Base-by-base conservation (phyloP, 2,329 filamentous ascomycete genomes). In the Neofusicoccum ribis region DNA sequence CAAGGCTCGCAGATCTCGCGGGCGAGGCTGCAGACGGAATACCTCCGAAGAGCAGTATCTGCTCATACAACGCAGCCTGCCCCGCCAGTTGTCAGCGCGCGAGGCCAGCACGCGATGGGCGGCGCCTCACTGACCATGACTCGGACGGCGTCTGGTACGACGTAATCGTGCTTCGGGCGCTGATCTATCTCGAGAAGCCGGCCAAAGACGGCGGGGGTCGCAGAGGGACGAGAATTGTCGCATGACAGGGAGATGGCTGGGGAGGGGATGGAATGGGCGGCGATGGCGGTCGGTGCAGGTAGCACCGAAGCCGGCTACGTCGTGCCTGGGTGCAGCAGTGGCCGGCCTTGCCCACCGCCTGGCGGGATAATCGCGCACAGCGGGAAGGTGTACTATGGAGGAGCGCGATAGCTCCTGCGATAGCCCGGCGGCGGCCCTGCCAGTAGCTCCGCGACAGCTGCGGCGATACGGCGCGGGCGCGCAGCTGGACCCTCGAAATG, bases 1-100 rank as follows among this genome's bases (percentile, higher is more conserved):
- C 62, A 27, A 52, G 41, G 41, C 31, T 23, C 15, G 43, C 54
- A 46, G 43, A 44, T 44, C 43, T 44, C 34, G n/a, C 9, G 50
- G 47, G 23, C 36, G 27, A 36, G 23, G 41, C 36, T 23, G 44
- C 47, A 46, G 12, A 50, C n/a, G 27, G n/a, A 27, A 31, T 39
- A 66, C 59, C 95, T 63, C 94, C 94, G 68, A 98, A 91, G 27
- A 98, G 86, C 68, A 98, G 82, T 70, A 84, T 80, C 67, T 82
- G 79, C 43, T 81, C 76, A 64, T 77, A 76, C 23, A 70, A 61
- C 39, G 63, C 63, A 59, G 15, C 51, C 63, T 64, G 63, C 43
- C 43, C 43, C 62, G 56, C 41, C 56, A 14, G 14, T 37, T 8
- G 56, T 60, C 23, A 60, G 43, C 31, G 41, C n/a, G 27, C 37